Evolutionary conservation across 805 yeast species (phyloP).

Genomic region (Priceomyces carsonii): DNA sequence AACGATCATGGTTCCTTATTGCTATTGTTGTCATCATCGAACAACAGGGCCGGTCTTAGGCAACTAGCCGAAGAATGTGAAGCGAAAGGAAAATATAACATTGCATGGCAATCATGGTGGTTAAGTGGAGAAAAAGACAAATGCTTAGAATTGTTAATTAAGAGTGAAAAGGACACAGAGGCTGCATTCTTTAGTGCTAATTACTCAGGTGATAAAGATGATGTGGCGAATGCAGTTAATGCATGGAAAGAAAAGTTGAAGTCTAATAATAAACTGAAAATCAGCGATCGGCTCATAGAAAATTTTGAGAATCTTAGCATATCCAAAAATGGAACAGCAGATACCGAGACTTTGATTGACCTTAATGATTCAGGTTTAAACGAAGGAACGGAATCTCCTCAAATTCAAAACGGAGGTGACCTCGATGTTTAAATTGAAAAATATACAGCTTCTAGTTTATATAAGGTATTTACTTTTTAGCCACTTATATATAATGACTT

Average conservation of each 20-base stretch:
- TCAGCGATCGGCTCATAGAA: conserved; percentile 62
- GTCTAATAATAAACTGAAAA: conserved; percentile 49
- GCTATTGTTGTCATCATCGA: conserved; percentile 79
- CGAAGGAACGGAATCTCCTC: too few species aligned
- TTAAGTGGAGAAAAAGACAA: conserved; percentile 66
- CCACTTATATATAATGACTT: too few species aligned
- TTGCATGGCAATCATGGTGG: conserved; percentile 94
- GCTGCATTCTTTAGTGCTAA: conserved; percentile 80
- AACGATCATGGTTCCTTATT: conserved; percentile 80
- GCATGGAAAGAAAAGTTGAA: conserved; percentile 68
- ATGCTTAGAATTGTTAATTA: conserved; percentile 64
- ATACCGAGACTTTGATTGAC: conserved; percentile 17
- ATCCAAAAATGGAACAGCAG: conserved; percentile 13
- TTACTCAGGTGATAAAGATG: conserved; percentile 50
- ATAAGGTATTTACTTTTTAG: too few species aligned
- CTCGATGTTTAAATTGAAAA: conserved; percentile 1
- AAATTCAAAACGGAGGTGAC: conserved; percentile 1
- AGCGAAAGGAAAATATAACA: conserved; percentile 76
- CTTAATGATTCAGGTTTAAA: conserved; percentile 12
- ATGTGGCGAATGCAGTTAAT: conserved; percentile 48
- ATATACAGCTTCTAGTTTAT: too few species aligned
- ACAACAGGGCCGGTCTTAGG: conserved; percentile 59
- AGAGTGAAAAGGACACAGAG: conserved; percentile 74
- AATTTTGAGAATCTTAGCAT: conserved; percentile 29
- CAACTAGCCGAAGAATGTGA: conserved; percentile 68